Evolutionary conservation across 768 basidiomycete species (phyloP).

Genomic region (Termitomyces sp.): DNA sequence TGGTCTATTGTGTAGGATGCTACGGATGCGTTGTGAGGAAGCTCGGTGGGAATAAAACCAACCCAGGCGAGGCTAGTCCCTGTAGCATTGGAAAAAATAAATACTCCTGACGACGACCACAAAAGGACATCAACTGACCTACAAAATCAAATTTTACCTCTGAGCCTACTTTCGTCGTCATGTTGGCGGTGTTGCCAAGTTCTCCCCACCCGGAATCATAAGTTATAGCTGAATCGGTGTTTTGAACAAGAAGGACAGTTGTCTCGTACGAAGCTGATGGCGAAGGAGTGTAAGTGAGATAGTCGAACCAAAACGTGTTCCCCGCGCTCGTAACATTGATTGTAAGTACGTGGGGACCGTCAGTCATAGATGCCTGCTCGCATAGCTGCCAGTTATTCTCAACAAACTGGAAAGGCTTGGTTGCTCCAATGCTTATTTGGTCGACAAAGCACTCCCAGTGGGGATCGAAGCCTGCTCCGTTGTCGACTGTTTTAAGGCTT

Average conservation of each 20-base stretch:
- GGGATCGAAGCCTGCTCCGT: constrained; percentile 17
- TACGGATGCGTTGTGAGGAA: neutral
- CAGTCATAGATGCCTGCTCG: constrained; percentile 8
- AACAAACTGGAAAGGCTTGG: constrained; percentile 6
- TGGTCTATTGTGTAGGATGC: constrained; percentile 2
- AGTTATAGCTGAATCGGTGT: neutral
- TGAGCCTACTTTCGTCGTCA: constrained; percentile 6
- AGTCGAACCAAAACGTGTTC: constrained; percentile 29
- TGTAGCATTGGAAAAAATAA: neutral
- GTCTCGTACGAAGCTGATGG: constrained; percentile 1
- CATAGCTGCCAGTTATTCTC: constrained; percentile 24
- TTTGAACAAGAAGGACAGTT: constrained; percentile 8
- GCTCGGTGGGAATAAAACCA: constrained; percentile 6
- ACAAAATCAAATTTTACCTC: constrained; percentile 6
- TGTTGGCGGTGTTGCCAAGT: constrained; percentile 6
- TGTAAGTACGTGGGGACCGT: constrained; percentile 22
- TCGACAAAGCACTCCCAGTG: constrained; percentile 27
- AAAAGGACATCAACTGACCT: neutral
- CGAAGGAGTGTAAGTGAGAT: constrained; percentile 23
- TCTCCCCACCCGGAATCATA: constrained; percentile 4
- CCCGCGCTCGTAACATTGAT: constrained; percentile 19
- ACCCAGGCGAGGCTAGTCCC: constrained; percentile 11
- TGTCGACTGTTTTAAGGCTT: constrained; percentile 9
- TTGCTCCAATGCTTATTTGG: constrained; percentile 15
- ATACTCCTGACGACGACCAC: neutral